Conservation (phyloP, 192 early-diverging fungal species). For the Cladochytrium replicatum region DNA sequence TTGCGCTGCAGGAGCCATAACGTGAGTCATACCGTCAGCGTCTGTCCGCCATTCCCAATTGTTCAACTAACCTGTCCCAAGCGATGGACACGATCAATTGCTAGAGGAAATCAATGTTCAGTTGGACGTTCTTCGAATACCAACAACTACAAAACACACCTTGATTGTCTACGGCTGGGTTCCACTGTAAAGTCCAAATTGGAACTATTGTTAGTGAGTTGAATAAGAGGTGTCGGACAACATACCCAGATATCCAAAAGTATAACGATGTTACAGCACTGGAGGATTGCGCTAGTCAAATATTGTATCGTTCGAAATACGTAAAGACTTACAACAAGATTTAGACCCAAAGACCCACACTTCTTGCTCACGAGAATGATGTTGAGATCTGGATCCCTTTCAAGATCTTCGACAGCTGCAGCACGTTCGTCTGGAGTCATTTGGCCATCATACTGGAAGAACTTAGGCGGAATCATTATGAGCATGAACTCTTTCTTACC, state of each 20-base stretch:
- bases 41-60: conserved; percentile 49
- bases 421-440: conserved; percentile 18
- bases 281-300: too few relatives aligned
- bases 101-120: conserved; percentile 39
- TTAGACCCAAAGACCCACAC: conserved; percentile 65
- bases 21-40: too few relatives aligned
- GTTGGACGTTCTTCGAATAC: not conserved
- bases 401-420: conserved; percentile 6
- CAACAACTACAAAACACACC: conserved; percentile 18
- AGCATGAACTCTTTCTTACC: conserved; percentile 21
- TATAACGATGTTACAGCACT: conserved; percentile 67
- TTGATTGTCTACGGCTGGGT: conserved; percentile 64
- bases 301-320: too few relatives aligned
- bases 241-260: conserved; percentile 63
- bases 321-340: too few relatives aligned
- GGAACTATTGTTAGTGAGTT: too few relatives aligned
- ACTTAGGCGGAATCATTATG: conserved; percentile 56
- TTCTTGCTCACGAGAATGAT: conserved; percentile 33
- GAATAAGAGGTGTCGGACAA: not conserved
- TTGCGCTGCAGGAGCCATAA: too few relatives aligned
- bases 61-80: conserved; percentile 12
- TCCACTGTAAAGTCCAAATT: conserved; percentile 37
- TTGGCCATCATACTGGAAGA: conserved; percentile 17
- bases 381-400: conserved; percentile 9
- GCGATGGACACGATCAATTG: conserved; percentile 64